phyloP scores from a whole-genome alignment of 805 yeast species.

The Metschnikowia borealis region DNA sequence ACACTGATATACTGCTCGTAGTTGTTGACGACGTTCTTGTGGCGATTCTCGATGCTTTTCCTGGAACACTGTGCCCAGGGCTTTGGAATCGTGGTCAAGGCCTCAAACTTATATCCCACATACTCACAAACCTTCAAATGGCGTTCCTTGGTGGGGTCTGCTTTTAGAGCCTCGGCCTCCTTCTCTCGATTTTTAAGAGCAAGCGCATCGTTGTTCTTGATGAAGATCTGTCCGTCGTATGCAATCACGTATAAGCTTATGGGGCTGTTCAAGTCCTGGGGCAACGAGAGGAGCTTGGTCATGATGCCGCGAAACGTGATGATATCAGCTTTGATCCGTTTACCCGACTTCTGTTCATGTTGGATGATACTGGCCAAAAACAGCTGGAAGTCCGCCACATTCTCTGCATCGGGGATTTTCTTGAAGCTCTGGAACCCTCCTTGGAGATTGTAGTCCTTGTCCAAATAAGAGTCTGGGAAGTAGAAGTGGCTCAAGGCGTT shows the following conservation, averaged over 20 bases:
- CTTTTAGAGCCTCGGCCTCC: conserved; percentile 15
- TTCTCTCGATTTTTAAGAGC: conserved; percentile 27
- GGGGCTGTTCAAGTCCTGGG: conserved; percentile 54
- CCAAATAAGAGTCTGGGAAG: conserved; percentile 69
- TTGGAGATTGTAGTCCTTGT: conserved; percentile 55
- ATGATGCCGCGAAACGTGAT: conserved; percentile 84
- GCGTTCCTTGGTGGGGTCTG: conserved; percentile 21
- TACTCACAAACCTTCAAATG: conserved; percentile 44
- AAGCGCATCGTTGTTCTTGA: conserved; percentile 47
- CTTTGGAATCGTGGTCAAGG: conserved; percentile 64
- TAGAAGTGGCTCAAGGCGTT: conserved; percentile 65
- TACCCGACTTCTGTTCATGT: conserved; percentile 48
- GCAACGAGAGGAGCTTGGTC: conserved; percentile 66
- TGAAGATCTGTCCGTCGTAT: conserved; percentile 73
- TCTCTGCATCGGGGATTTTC: conserved; percentile 51
- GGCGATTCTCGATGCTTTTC: conserved; percentile 61
- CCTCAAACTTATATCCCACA: conserved; percentile 84
- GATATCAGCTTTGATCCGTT: conserved; percentile 57
- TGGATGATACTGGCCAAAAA: conserved; percentile 51
- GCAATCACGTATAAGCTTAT: conserved; percentile 59
- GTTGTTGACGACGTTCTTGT: conserved; percentile 56
- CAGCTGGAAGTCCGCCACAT: conserved; percentile 53
- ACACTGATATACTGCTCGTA: conserved; percentile 76
- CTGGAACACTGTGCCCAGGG: conserved; percentile 74
- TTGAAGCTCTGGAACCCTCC: conserved; percentile 61